Percentiles rank a stretch among this genome's conserved stretches.
Evolutionary conservation across 495 filamentous ascomycete genomes (phyloP).

Genomic region (Sabuloglossum arenarium): DNA sequence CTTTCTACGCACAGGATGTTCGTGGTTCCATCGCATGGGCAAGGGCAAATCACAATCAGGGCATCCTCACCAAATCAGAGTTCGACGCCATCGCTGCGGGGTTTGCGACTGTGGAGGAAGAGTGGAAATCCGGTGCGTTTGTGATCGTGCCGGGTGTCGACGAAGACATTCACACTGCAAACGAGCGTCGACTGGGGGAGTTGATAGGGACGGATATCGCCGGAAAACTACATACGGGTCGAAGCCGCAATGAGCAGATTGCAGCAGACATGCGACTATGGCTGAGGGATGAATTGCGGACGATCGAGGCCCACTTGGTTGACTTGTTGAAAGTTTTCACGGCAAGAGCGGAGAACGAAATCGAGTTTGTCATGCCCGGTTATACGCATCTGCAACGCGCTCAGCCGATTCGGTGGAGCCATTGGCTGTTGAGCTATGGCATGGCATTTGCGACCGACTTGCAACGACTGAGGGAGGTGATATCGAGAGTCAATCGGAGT

Average conservation of each 20-base stretch:
- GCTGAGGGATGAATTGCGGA: slow-evolving; percentile 57
- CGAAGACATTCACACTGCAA: slow-evolving; percentile 81
- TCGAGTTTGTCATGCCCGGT: slow-evolving; percentile 44
- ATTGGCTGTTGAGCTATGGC: slow-evolving; percentile 69
- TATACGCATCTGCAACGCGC: slow-evolving; percentile 91
- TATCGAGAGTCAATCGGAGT: slow-evolving; percentile 50
- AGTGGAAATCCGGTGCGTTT: slow-evolving; percentile 49
- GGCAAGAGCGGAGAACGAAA: slow-evolving; percentile 55
- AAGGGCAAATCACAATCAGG: slow-evolving; percentile 55
- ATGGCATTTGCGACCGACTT: slow-evolving; percentile 58
- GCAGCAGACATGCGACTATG: slow-evolving; percentile 87
- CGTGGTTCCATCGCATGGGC: slow-evolving; percentile 70
- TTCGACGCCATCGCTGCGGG: slow-evolving; percentile 59
- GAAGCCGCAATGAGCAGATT: slow-evolving; percentile 85
- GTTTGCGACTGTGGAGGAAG: slow-evolving; percentile 45
- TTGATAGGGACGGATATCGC: slow-evolving; percentile 71
- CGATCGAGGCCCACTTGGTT: slow-evolving; percentile 45
- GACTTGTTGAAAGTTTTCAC: slow-evolving; percentile 53
- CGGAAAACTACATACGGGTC: slow-evolving; percentile 85
- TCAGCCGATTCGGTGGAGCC: slow-evolving; percentile 74
- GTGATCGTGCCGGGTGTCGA: slow-evolving; percentile 38
- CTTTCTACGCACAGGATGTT: slow-evolving; percentile 66
- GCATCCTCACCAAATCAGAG: slow-evolving; percentile 55
- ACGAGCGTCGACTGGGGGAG: slow-evolving; percentile 78
- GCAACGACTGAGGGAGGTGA: slow-evolving; percentile 56